Evolutionary conservation across 108 stramenopile species (phyloP).

Genomic region (Tribonema minus): DNA sequence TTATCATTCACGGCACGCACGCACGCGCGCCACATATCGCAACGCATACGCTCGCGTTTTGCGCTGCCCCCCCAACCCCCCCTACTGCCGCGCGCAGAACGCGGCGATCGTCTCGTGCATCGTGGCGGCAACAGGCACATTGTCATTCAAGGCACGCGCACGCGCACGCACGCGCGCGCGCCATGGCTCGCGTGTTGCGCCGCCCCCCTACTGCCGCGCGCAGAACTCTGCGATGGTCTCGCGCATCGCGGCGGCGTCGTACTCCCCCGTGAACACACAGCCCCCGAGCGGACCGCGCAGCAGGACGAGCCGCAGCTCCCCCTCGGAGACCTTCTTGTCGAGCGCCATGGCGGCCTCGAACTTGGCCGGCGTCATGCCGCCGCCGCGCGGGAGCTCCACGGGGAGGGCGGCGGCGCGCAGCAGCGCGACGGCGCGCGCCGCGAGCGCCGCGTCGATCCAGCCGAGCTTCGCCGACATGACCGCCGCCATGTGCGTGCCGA

Average conservation of each 20-base stretch:
- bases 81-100: too few species aligned
- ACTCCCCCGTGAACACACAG: slow-evolving; percentile 40
- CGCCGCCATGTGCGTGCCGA: slow-evolving; percentile 93
- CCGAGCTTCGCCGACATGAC: slow-evolving; percentile 79
- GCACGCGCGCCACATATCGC: too few species aligned
- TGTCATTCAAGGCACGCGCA: too few species aligned
- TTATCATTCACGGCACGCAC: too few species aligned
- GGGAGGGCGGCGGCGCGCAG: slow-evolving; percentile 33
- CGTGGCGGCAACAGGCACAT: too few species aligned
- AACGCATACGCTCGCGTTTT: too few species aligned
- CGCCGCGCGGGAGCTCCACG: slow-evolving; percentile 23
- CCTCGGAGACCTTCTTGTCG: slow-evolving; percentile 53
- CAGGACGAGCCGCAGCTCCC: slow-evolving; percentile 43
- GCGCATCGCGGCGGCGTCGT: slow-evolving; percentile 20
- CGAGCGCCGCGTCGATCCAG: slow-evolving; percentile 69
- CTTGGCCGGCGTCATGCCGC: slow-evolving; percentile 40
- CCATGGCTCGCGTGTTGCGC: too few species aligned
- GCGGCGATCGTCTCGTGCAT: too few species aligned
- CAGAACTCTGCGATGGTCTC: slow-evolving; percentile 46
- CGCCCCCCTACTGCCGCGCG: slow-evolving; percentile 24
- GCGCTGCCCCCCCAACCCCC: too few species aligned
- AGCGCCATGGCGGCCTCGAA: slow-evolving; percentile 44
- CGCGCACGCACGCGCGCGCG: too few species aligned
- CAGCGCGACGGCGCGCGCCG: slow-evolving; percentile 17
- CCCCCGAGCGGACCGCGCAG: slow-evolving; percentile 43